These are phyloP conservation scores for bread wheat (Triticum aestivum) DNA, from an alignment of 176 grass and related monocot species.

Conservation along the genomic window DNA sequence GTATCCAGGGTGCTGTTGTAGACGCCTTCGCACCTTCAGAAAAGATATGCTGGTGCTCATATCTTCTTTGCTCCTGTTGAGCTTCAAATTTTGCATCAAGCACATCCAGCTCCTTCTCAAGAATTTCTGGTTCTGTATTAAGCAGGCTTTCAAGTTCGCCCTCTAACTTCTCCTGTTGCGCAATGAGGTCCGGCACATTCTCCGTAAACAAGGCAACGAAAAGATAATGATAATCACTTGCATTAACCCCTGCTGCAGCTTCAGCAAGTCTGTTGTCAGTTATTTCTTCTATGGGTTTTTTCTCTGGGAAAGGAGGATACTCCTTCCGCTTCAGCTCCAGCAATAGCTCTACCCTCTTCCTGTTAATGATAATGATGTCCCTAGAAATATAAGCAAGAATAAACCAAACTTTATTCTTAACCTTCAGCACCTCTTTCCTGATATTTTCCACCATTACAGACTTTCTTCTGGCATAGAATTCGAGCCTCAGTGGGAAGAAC, in stretches of 20 bases:
- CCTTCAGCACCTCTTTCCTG: conserved; percentile 50
- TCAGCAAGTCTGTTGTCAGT: conserved; percentile 44
- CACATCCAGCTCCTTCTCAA: conserved; percentile 74
- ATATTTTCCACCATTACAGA: conserved; percentile 55
- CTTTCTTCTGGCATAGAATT: conserved; percentile 85
- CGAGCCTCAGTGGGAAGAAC: conserved; percentile 60
- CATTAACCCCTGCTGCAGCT: conserved; percentile 17
- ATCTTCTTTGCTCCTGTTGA: conserved; percentile 11
- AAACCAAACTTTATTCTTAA: conserved; percentile 74
- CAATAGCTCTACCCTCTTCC: conserved; percentile 76
- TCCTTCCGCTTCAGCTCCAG: conserved; percentile 56
- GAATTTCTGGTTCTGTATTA: conserved; percentile 33
- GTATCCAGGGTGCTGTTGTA: conserved; percentile 34
- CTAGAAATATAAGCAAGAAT: conserved; percentile 53
- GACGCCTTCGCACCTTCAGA: not conserved
- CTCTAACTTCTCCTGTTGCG: conserved; percentile 43
- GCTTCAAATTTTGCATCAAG: conserved; percentile 38
- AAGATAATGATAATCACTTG: conserved; percentile 77
- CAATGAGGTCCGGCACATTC: conserved; percentile 52
- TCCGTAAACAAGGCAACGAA: conserved; percentile 71
- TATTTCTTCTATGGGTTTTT: conserved; percentile 44
- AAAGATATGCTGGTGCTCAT: too few species aligned
- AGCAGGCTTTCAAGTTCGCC: conserved; percentile 48
- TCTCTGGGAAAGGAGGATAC: conserved; percentile 69
- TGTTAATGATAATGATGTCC: conserved; percentile 61